Conservation (phyloP, 495 filamentous ascomycete species). For the Hypoxylon cercidicola region DNA sequence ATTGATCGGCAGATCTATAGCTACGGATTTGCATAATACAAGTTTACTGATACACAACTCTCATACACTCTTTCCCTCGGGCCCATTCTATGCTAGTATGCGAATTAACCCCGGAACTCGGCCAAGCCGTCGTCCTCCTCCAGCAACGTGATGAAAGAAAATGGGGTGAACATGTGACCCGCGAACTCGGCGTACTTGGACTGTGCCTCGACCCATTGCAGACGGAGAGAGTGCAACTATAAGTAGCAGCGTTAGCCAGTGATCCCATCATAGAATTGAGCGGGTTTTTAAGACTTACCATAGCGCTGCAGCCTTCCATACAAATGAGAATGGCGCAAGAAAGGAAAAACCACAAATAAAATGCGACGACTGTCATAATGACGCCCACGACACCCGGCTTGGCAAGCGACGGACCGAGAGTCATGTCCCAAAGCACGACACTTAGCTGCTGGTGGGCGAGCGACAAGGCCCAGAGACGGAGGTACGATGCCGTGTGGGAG, state of each 20-base stretch:
- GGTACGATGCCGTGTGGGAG: constrained; percentile 97
- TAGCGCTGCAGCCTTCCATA: constrained; percentile 63
- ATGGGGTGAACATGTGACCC: constrained; percentile 89
- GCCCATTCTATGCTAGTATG: constrained; percentile 15
- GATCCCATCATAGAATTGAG: neutral
- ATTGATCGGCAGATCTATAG: constrained; percentile 39
- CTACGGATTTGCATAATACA: constrained; percentile 41
- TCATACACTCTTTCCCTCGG: neutral
- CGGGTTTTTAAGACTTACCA: constrained; percentile 49
- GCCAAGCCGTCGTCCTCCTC: constrained; percentile 78
- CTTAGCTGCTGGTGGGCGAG: constrained; percentile 98
- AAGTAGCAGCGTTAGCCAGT: constrained; percentile 4
- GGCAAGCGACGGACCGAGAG: constrained; percentile 77
- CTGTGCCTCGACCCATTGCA: constrained; percentile 99
- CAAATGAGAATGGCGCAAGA: constrained; percentile 78
- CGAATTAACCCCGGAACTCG: constrained; percentile 54
- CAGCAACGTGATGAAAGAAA: constrained; percentile 86
- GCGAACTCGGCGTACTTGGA: constrained; percentile 99
- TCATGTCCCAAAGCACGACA: constrained; percentile 97
- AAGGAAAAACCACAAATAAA: constrained; percentile 88
- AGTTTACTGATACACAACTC: constrained; percentile 36
- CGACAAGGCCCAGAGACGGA: constrained; percentile 97
- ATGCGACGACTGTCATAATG: constrained; percentile 79
- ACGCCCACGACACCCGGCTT: constrained; percentile 73
- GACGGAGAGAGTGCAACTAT: constrained; percentile 84